Base-by-base conservation (phyloP, 768 basidiomycete species). In the Exsudoporus frostii region DNA sequence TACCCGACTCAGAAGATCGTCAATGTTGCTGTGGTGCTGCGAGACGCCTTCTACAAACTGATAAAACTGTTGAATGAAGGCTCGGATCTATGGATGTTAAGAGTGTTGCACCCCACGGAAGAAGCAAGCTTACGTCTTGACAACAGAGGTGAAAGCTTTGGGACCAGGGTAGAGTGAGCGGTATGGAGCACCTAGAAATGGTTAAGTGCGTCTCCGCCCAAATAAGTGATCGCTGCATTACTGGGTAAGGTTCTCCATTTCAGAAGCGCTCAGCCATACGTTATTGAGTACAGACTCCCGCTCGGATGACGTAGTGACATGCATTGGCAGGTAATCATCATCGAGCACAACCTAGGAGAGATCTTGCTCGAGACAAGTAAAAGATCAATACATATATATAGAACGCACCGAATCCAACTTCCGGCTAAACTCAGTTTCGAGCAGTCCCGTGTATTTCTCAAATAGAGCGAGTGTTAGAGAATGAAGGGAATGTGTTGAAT, bases 111-210 rank as follows among this genome's bases (percentile, higher is more conserved):
- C 9, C 5, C 4, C 38, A 45, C 20, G 8, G 48, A 48, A 37
- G 33, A 56, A 19, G 42, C 14, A n/a, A 34, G 19, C 52, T 27
- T 67, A 91, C 91, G 64, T 90, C 84, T 75, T 91, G 88, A 67
- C 96, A 98, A 63, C 92, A 96, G n/a, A 90, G 75, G 61, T 93
- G 90, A 70, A 98, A 98, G 1, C 90, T 89, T 66, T 90, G 88
- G 0, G 96, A 98, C 90, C 96, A 99, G 1, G 97, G 94, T 37
- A 99, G 76, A 25, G 77, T 76, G 51, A 86, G 74, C 5, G 94
- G 92, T 48, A 86, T 71, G 8, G 79, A 61, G 49, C 74, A 76
- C 63, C 92, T 92, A 50, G 40, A 29, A 25, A n/a, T 20, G 36
- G 33, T 55, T 53, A 52, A 55, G 48, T 27, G 39, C 15, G 14